Percentiles rank a stretch among this genome's conserved stretches.
Conservation (phyloP, 2,329 filamentous ascomycete species). For the Chrysoporthe deuterocubensis region DNA sequence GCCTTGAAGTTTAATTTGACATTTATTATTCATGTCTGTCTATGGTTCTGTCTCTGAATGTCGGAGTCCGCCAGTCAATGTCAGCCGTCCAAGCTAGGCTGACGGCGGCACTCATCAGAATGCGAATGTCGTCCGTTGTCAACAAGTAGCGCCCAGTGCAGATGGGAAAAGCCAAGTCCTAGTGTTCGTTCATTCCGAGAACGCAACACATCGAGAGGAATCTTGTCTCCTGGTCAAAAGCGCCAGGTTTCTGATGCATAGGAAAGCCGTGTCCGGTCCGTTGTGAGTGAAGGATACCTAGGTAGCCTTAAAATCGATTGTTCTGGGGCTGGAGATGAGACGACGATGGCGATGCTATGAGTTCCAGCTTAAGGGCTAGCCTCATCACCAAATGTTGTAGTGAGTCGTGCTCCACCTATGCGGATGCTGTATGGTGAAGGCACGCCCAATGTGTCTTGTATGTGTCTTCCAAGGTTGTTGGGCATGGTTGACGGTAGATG, state of each 20-base stretch:
- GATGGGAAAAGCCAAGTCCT: too few relatives aligned
- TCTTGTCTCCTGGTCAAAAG: too few relatives aligned
- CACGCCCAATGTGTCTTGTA: too few relatives aligned
- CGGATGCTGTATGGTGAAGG: not conserved
- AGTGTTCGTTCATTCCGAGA: too few relatives aligned
- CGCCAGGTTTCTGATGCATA: too few relatives aligned
- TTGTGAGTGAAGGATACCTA: not conserved
- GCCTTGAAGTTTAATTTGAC: not conserved
- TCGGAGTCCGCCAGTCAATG: not conserved
- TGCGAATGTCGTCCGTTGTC: not conserved
- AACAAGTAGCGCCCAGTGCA: not conserved
- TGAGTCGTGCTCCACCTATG: not conserved
- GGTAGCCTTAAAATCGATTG: not conserved
- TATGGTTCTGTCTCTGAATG: not conserved
- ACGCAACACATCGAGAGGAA: too few relatives aligned
- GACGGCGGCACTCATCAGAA: not conserved
- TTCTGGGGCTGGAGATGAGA: not conserved
- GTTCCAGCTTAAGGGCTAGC: not conserved
- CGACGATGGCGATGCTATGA: too few relatives aligned
- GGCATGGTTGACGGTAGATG: too few relatives aligned
- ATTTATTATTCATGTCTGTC: not conserved
- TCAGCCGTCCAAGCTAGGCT: not conserved
- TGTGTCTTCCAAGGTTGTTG: too few relatives aligned
- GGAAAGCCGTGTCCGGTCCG: too few relatives aligned
- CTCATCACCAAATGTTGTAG: not conserved